Evolutionary conservation across 305 asterid genomes (phyloP), one percentile per base, ranked within the genome.

Genomic region (Fraxinus baroniana): DNA sequence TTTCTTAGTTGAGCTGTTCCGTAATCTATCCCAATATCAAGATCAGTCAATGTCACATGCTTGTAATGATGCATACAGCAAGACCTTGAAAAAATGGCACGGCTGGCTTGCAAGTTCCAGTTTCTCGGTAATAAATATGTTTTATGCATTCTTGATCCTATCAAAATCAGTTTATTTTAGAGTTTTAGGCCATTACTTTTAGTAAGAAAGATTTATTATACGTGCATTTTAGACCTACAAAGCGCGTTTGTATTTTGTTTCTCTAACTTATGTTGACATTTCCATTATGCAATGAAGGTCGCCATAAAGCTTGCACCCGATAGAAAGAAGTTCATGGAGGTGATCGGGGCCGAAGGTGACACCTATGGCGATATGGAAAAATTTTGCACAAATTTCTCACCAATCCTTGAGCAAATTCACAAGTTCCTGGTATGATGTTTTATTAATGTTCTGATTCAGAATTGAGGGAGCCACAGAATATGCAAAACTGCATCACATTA

Each of bases 21-120:
- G 85, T 5, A 92, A 94, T 82, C 84, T 94, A 64, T 81, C 68
- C 0, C 91, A 89, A 86, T 91, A 93, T 84, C 92, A 77, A 70
- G 98, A 95, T 83, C 92, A 95, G 98, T 86, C 95, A 7, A 87
- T 92, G 89, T 89, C 91, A 3, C 95, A 93, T 84, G 96, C 92
- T 44, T 93, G 91, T 78, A 88, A 84, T 8, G 97, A 93, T 78
- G 87, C 98, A 3, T 95, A 95, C 86, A 66, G 89, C 89, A 95
- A 93, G 84, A 93, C 98, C 17, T 85, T 94, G 91, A 93, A 93
- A 85, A 91, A 92, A 84, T 94, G 94, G 94, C 98, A 94, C 49
- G 98, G 98, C 15, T 93, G 98, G 98, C 88, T 93, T 1, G 95
- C 97, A 36, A 89, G 92, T 81, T 93, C 98, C 37, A 93, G 95